Evolutionary conservation across 73 alveolate species (phyloP).

Genomic region (Paramecium sonneborni): DNA sequence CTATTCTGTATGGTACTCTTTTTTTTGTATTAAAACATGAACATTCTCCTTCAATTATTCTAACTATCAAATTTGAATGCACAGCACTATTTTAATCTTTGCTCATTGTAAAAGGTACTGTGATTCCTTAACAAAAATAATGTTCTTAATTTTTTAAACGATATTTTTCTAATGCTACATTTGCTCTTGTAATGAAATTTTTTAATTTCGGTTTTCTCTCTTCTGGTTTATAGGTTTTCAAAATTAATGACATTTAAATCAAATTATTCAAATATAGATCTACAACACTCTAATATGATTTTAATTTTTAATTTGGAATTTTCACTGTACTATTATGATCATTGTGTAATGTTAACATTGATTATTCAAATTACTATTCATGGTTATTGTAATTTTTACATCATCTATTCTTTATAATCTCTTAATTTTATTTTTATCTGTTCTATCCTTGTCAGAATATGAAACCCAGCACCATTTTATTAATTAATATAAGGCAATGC

Average conservation of each 20-base stretch:
- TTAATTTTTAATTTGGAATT: not conserved
- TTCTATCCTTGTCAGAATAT: conserved; percentile 23
- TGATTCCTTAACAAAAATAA: conserved; percentile 35
- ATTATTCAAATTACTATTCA: not conserved
- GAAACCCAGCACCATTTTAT: conserved; percentile 32
- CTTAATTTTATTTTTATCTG: not conserved
- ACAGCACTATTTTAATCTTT: not conserved
- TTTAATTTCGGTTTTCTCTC: conserved; percentile 54
- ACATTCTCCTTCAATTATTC: conserved; percentile 80
- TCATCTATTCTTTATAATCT: conserved; percentile 8
- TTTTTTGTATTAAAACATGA: conserved; percentile 88
- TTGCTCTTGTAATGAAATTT: conserved; percentile 7
- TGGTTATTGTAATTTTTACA: not conserved
- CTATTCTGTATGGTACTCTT: conserved; percentile 88
- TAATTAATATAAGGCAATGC: conserved; percentile 22
- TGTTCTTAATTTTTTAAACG: not conserved
- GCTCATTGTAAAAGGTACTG: conserved; percentile 22
- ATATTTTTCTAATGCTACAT: conserved; percentile 21
- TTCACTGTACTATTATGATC: not conserved
- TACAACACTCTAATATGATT: conserved; percentile 10
- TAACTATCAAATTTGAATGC: conserved; percentile 69
- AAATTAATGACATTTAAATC: conserved; percentile 31
- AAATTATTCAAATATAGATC: conserved; percentile 1
- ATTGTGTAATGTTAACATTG: conserved; percentile 24
- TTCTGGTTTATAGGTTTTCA: conserved; percentile 41